These are phyloP conservation scores for Neurospora sublineolata DNA, from an alignment of 495 filamentous ascomycete genomes.

Conservation along the genomic window DNA sequence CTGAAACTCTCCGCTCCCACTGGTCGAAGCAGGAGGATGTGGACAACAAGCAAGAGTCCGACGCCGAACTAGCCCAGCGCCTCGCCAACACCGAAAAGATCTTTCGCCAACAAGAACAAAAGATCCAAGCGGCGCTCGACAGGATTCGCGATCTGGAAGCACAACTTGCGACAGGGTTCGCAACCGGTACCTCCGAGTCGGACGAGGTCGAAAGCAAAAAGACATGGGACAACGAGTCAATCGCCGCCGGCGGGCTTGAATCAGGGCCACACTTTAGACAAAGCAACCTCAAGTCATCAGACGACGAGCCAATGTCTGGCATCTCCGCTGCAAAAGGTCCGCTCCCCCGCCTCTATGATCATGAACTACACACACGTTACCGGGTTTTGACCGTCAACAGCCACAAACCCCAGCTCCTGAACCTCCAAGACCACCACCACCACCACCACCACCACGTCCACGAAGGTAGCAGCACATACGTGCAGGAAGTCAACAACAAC, in stretches of 20 bases:
- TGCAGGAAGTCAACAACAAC: not conserved
- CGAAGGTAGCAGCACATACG: not conserved
- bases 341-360: not conserved
- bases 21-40: not conserved
- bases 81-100: not conserved
- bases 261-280: not conserved
- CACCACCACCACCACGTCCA: not conserved
- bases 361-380: not conserved
- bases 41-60: not conserved
- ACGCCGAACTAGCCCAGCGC: not conserved
- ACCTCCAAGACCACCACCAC: no score
- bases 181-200: accelerated
- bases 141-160: not conserved
- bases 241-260: not conserved
- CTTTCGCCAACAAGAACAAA: not conserved
- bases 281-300: no score
- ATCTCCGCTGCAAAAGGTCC: not conserved
- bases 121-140: not conserved
- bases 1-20: not conserved
- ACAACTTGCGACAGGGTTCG: not conserved
- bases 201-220: not conserved
- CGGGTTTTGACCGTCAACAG: not conserved
- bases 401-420: no score
- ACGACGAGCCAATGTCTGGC: no score
- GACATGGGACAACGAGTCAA: not conserved